Evolutionary conservation across 345 rosid species (phyloP).

Genomic region (Gossypium anomalum): DNA sequence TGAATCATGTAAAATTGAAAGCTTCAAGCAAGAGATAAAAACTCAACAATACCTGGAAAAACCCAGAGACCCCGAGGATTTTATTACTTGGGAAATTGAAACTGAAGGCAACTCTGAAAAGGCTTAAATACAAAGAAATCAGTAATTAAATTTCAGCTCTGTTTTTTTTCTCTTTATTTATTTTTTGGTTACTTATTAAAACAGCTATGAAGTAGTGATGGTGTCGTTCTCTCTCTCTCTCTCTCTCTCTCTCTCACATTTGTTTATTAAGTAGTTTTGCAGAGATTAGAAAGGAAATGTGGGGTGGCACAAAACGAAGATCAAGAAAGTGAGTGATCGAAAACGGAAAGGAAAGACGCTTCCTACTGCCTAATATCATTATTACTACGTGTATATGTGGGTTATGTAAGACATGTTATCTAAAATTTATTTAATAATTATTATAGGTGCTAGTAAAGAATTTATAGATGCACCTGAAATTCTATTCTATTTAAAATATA

Average conservation of each 20-base stretch:
- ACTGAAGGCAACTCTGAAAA: background rate
- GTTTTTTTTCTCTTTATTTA: background rate
- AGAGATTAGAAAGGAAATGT: background rate
- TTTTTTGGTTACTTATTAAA: background rate
- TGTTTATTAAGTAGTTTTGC: slow-evolving; percentile 1
- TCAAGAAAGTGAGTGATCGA: background rate
- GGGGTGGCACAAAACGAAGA: slow-evolving; percentile 1
- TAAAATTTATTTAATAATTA: no score
- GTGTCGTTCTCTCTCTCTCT: background rate
- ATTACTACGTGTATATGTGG: no score
- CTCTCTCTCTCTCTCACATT: background rate
- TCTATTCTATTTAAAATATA: no score
- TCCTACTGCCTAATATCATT: background rate
- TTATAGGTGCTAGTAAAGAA: no score
- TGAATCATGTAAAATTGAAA: slow-evolving; percentile 1
- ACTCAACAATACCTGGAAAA: slow-evolving; percentile 20
- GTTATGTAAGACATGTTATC: no score
- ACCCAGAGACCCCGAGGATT: background rate
- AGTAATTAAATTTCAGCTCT: background rate
- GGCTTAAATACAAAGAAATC: background rate
- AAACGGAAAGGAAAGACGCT: background rate
- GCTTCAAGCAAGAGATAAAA: slow-evolving; percentile 18
- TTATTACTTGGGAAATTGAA: background rate
- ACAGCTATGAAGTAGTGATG: background rate
- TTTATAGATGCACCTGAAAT: no score